phyloP scores from a whole-genome alignment of 2,329 filamentous ascomycete genomes.

The Diaporthe caulivora region DNA sequence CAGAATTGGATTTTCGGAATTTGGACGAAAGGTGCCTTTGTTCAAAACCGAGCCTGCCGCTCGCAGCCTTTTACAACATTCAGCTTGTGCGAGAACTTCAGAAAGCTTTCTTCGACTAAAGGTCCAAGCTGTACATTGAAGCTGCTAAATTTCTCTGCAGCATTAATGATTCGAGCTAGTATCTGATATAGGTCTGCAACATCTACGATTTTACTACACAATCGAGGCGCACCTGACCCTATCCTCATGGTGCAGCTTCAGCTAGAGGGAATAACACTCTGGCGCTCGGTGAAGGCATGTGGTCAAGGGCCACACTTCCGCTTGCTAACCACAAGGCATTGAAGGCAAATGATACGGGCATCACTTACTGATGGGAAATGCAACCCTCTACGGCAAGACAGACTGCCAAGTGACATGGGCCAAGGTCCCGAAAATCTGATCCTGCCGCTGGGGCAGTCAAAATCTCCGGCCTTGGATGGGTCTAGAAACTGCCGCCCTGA shows the following conservation, averaged over 20 bases:
- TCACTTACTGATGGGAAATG: not conserved
- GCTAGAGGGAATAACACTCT: not conserved
- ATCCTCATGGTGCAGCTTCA: not conserved
- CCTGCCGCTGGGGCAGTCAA: not conserved
- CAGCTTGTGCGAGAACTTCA: not conserved
- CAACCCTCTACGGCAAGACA: constrained; percentile 16
- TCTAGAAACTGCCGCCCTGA: constrained; percentile 15
- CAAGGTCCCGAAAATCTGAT: constrained; percentile 14
- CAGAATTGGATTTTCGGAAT: not conserved
- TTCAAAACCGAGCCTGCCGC: not conserved
- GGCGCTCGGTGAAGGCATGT: not conserved
- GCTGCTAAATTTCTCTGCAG: not conserved
- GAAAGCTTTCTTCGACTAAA: not conserved
- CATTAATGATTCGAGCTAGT: not conserved
- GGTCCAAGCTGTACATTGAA: not conserved
- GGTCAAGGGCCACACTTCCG: not conserved
- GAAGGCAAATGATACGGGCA: constrained; percentile 13
- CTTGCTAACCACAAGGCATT: not conserved
- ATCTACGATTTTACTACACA: not conserved
- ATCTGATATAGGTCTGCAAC: not conserved
- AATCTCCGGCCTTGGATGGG: not conserved
- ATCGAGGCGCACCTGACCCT: not conserved
- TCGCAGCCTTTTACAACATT: not conserved
- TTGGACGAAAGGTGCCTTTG: not conserved
- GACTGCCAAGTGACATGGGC: constrained; percentile 15